Percentiles rank a stretch among this genome's conserved stretches.
Conservation (phyloP, 169 alveolate species). For the Perkinsus chesapeaki region DNA sequence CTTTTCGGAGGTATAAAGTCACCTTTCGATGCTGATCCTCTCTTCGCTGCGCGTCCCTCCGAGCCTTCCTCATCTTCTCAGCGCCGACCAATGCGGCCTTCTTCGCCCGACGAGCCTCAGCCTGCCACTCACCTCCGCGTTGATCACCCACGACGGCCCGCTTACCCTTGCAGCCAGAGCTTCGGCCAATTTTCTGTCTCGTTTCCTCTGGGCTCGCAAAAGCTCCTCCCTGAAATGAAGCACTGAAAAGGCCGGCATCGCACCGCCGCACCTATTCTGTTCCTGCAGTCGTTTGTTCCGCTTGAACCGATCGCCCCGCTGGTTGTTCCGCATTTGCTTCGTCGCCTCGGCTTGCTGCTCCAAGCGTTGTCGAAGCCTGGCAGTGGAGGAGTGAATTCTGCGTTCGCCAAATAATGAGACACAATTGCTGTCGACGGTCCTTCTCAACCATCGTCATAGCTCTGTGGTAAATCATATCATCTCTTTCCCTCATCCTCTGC, state of each 20-base stretch:
- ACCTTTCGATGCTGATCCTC: neutral
- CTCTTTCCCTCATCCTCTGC: neutral
- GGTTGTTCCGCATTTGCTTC: neutral
- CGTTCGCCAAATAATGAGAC: too few species aligned
- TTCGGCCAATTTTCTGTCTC: neutral
- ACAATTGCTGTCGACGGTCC: neutral
- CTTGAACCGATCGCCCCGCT: neutral
- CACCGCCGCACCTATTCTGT: neutral
- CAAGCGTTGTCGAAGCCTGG: neutral
- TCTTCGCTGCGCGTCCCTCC: neutral
- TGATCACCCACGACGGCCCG: too few species aligned
- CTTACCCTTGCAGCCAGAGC: neutral
- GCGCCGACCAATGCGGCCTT: neutral
- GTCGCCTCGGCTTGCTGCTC: neutral
- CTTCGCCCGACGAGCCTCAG: neutral
- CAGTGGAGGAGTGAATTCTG: neutral
- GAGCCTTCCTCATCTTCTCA: neutral
- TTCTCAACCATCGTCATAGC: neutral
- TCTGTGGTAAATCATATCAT: neutral
- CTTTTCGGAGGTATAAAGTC: neutral
- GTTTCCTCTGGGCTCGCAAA: neutral
- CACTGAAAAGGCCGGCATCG: neutral
- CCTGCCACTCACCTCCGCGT: neutral
- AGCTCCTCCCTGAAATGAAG: neutral
- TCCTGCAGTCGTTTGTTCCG: neutral